Evolutionary conservation across 257 asterid species (phyloP).

Genomic region (Misopates orontium): DNA sequence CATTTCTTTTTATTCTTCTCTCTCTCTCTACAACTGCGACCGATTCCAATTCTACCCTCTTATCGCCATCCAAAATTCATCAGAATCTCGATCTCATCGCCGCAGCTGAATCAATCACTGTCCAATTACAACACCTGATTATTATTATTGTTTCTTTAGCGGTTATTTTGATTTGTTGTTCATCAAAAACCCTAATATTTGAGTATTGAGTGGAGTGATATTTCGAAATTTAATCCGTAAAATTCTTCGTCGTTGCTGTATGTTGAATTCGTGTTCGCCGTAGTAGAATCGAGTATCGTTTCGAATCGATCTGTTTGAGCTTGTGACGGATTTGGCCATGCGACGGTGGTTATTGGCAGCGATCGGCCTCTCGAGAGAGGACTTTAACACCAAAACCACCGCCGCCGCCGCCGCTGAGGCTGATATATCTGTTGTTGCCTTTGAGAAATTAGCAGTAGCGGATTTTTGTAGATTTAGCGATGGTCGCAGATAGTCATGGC

Average conservation of each 20-base stretch:
- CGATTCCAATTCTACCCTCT: conserved; percentile 9
- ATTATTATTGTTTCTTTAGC: neutral
- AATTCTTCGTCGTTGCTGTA: conserved; percentile 1
- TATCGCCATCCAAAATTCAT: conserved; percentile 30
- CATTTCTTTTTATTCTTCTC: neutral
- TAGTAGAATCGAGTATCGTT: conserved; percentile 20
- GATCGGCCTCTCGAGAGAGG: conserved; percentile 86
- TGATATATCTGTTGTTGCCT: conserved; percentile 7
- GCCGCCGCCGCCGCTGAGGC: conserved; percentile 26
- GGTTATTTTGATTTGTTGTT: too few relatives aligned
- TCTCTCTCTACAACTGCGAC: neutral
- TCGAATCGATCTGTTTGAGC: conserved; percentile 29
- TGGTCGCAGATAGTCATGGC: conserved; percentile 67
- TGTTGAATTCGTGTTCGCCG: conserved; percentile 3
- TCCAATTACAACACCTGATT: neutral
- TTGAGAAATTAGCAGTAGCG: conserved; percentile 14
- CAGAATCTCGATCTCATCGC: conserved; percentile 39
- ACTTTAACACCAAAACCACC: conserved; percentile 27
- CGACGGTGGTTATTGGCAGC: conserved; percentile 67
- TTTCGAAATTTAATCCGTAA: too few relatives aligned
- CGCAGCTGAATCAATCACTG: neutral
- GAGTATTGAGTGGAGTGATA: conserved; percentile 5
- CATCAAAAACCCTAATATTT: conserved; percentile 16
- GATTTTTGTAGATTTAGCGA: conserved; percentile 36
- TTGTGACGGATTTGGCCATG: conserved; percentile 70